These are phyloP conservation scores for Mycena sanguinolenta DNA, from an alignment of 768 basidiomycete genomes.

Conservation along the genomic window DNA sequence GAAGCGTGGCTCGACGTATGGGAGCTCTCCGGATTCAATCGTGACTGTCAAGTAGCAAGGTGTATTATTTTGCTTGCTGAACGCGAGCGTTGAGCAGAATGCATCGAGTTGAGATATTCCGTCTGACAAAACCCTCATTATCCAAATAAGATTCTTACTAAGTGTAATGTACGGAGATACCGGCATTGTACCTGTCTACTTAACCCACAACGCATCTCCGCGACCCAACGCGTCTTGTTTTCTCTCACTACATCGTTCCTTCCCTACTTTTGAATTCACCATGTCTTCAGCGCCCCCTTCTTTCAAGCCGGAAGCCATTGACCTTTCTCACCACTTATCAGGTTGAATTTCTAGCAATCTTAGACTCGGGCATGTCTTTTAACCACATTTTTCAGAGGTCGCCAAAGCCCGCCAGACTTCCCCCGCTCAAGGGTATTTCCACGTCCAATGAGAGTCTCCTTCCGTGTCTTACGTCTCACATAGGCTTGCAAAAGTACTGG, in stretches of 20 bases:
- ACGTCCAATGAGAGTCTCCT: too few species aligned
- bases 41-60: neutral
- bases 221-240: neutral
- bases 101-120: too few species aligned
- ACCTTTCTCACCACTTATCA: slow-evolving; percentile 82
- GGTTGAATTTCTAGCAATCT: neutral
- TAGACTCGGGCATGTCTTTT: neutral
- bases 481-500: slow-evolving; percentile 69
- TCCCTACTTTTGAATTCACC: neutral
- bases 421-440: slow-evolving; percentile 64
- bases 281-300: slow-evolving; percentile 39
- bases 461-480: neutral
- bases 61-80: neutral
- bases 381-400: slow-evolving; percentile 61
- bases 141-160: too few species aligned
- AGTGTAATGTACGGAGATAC: too few species aligned
- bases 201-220: too few species aligned
- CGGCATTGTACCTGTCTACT: too few species aligned
- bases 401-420: slow-evolving; percentile 63
- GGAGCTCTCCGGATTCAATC: slow-evolving; percentile 1
- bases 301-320: slow-evolving; percentile 60
- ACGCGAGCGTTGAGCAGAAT: neutral
- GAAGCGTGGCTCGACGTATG: slow-evolving; percentile 64
- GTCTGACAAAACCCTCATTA: too few species aligned
- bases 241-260: slow-evolving; percentile 6